Conservation (phyloP, 1,284 basidiomycete genomes). For the Malassezia japonica region DNA sequence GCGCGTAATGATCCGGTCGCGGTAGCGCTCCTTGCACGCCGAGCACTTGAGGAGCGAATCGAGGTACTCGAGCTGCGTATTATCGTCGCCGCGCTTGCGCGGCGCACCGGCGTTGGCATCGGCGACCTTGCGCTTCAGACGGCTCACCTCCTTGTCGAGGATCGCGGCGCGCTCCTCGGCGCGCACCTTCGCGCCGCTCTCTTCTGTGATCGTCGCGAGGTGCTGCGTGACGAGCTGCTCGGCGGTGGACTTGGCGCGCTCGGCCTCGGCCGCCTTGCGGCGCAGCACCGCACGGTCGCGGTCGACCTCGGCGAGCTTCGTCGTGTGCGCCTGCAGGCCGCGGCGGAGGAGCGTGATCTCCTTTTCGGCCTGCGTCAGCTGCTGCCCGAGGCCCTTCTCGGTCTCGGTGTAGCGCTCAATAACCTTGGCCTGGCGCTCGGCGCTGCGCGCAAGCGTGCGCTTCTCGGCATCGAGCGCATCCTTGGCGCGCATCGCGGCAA, state of each 20-base stretch:
- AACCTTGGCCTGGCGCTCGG: conserved; percentile 69
- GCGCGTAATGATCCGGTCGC: conserved; percentile 76
- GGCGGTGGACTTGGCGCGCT: conserved; percentile 15
- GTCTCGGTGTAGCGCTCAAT: conserved; percentile 63
- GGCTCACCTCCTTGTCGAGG: conserved; percentile 32
- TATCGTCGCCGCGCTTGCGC: conserved; percentile 18
- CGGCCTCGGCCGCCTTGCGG: conserved; percentile 20
- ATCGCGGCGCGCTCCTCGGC: conserved; percentile 26
- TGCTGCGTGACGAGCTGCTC: conserved; percentile 32
- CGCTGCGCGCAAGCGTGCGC: conserved; percentile 58
- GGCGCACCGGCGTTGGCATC: conserved; percentile 32
- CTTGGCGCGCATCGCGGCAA: conserved; percentile 76
- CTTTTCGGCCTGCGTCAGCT: conserved; percentile 57
- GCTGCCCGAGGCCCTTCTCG: conserved; percentile 57
- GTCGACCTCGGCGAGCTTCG: conserved; percentile 41
- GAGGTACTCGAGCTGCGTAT: conserved; percentile 53
- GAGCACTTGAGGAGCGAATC: conserved; percentile 80
- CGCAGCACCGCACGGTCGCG: conserved; percentile 40
- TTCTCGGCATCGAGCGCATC: conserved; percentile 71
- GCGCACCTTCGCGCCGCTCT: conserved; percentile 23
- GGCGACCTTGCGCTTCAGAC: conserved; percentile 28
- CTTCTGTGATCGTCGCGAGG: conserved; percentile 19
- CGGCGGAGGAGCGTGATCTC: conserved; percentile 49
- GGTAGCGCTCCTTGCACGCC: conserved; percentile 73
- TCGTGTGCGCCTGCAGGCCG: conserved; percentile 28